A percentile compares a stretch with the other conserved stretches of the same genome.
These are phyloP conservation scores for Fusarium anguioides DNA, from an alignment of 2,329 filamentous ascomycete genomes.

Conservation along the genomic window DNA sequence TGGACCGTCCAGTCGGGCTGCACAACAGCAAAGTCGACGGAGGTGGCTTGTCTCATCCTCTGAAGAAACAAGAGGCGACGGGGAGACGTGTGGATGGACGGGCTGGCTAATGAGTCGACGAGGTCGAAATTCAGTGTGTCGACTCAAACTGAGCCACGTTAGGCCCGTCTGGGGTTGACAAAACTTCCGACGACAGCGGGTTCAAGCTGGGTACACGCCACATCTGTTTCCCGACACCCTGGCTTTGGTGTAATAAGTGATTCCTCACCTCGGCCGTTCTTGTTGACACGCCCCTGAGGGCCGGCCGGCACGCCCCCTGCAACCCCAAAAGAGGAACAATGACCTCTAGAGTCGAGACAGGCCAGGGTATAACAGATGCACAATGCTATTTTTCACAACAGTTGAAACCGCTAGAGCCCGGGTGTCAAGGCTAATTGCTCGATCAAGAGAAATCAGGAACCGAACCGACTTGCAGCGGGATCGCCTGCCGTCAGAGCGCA, in stretches of 20 bases:
- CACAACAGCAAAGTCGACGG: slow-evolving; percentile 40
- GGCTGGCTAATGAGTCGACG: slow-evolving; percentile 45
- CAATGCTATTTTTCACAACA: slow-evolving; percentile 47
- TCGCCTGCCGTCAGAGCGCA: slow-evolving; percentile 36
- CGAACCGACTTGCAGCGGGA: slow-evolving; percentile 40
- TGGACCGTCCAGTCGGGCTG: slow-evolving; percentile 45
- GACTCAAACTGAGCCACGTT: slow-evolving; percentile 47
- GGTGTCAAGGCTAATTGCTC: slow-evolving; percentile 38
- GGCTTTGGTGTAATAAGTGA: slow-evolving; percentile 19
- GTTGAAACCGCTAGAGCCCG: slow-evolving; percentile 44
- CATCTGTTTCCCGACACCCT: slow-evolving; percentile 30
- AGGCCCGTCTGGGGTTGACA: slow-evolving; percentile 47
- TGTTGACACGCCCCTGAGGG: slow-evolving; percentile 18
- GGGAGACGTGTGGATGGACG: slow-evolving; percentile 40
- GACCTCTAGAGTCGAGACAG: slow-evolving; percentile 23
- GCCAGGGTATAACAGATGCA: slow-evolving; percentile 34
- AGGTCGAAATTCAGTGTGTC: slow-evolving; percentile 41
- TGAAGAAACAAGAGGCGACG: slow-evolving; percentile 44
- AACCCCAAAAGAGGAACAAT: slow-evolving; percentile 29
- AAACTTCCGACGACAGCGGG: slow-evolving; percentile 45
- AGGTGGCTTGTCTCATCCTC: slow-evolving; percentile 48
- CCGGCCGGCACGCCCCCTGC: slow-evolving; percentile 31
- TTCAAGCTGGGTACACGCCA: slow-evolving; percentile 38
- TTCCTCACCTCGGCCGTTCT: slow-evolving; percentile 30
- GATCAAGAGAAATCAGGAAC: slow-evolving; percentile 38